phyloP scores from a whole-genome alignment of 148 eudicot genomes.

The Beta vulgaris region DNA sequence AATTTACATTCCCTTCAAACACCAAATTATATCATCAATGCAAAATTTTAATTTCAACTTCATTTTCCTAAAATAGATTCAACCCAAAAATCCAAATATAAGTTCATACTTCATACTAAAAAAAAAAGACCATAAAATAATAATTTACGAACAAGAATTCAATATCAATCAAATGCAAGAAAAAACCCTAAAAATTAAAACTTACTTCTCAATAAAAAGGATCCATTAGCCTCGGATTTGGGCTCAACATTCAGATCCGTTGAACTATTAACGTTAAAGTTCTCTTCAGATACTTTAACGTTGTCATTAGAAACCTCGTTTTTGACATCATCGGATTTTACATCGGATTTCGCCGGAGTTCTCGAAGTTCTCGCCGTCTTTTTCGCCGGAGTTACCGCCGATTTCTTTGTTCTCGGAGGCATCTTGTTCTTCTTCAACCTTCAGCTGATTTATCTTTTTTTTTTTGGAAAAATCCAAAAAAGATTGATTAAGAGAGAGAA shows the following conservation, averaged over 20 bases:
- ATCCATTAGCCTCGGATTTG: conserved; percentile 20
- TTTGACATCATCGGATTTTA: conserved; percentile 19
- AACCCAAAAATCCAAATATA: not conserved
- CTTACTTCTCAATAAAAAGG: conserved; percentile 35
- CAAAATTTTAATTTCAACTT: no score
- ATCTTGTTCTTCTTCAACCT: conserved; percentile 24
- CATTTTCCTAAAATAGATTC: not conserved
- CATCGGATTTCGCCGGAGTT: conserved; percentile 21
- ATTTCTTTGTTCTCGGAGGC: conserved; percentile 62
- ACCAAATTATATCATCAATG: not conserved
- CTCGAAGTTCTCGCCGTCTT: conserved; percentile 37
- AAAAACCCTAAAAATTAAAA: not conserved
- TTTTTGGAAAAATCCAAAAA: not conserved
- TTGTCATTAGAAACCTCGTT: conserved; percentile 17
- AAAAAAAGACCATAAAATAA: not conserved
- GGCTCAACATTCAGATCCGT: conserved; percentile 33
- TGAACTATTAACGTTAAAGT: not conserved
- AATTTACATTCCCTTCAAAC: not conserved
- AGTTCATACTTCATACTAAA: not conserved
- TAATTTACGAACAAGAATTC: no score
- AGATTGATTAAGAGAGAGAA: not conserved
- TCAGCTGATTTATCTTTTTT: not conserved
- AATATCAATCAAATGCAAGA: not conserved
- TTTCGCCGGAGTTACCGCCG: conserved; percentile 46
- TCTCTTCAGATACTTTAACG: not conserved